Percentiles rank a stretch among this genome's conserved stretches.
Conservation (phyloP, 2,329 filamentous ascomycete genomes). For the Trichoderma guizhouense region DNA sequence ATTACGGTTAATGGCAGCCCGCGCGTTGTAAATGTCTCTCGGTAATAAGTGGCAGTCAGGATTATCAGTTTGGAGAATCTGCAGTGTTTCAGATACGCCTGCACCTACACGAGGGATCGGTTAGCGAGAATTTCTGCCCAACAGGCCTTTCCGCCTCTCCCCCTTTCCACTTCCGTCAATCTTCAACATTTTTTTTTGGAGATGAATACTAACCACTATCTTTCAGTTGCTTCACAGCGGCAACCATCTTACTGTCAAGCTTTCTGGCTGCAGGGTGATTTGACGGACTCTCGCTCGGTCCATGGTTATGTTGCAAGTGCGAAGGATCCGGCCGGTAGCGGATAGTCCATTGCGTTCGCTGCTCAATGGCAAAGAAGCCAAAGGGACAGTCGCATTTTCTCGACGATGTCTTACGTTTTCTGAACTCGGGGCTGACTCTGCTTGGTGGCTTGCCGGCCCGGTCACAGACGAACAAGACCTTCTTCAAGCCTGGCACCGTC, state of each 20-base stretch:
- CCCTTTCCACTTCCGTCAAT: not conserved
- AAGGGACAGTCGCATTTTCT: slow-evolving; percentile 67
- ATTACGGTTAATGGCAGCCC: slow-evolving; percentile 64
- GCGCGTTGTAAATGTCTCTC: slow-evolving; percentile 65
- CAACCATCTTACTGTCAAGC: slow-evolving; percentile 64
- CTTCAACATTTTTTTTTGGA: slow-evolving; percentile 20
- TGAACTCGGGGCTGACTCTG: slow-evolving; percentile 60
- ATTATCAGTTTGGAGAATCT: slow-evolving; percentile 62
- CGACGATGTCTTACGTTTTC: slow-evolving; percentile 65
- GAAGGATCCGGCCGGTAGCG: slow-evolving; percentile 58
- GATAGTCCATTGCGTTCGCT: slow-evolving; percentile 64
- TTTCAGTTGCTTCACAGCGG: slow-evolving; percentile 63
- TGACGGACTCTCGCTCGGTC: slow-evolving; percentile 64
- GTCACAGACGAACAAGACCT: slow-evolving; percentile 65
- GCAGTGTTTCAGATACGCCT: slow-evolving; percentile 63
- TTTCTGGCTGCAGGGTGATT: slow-evolving; percentile 64
- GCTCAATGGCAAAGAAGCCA: slow-evolving; percentile 67
- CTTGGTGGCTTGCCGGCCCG: slow-evolving; percentile 61
- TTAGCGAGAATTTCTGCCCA: slow-evolving; percentile 33
- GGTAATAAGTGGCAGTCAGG: slow-evolving; percentile 61
- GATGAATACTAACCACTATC: slow-evolving; percentile 52
- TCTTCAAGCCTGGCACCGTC: slow-evolving; percentile 63
- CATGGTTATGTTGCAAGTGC: slow-evolving; percentile 62
- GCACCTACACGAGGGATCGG: slow-evolving; percentile 44
- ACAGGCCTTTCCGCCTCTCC: slow-evolving; percentile 8